Evolutionary conservation across 2,329 filamentous ascomycete genomes (phyloP).

Genomic region (Xylaria sp.): DNA sequence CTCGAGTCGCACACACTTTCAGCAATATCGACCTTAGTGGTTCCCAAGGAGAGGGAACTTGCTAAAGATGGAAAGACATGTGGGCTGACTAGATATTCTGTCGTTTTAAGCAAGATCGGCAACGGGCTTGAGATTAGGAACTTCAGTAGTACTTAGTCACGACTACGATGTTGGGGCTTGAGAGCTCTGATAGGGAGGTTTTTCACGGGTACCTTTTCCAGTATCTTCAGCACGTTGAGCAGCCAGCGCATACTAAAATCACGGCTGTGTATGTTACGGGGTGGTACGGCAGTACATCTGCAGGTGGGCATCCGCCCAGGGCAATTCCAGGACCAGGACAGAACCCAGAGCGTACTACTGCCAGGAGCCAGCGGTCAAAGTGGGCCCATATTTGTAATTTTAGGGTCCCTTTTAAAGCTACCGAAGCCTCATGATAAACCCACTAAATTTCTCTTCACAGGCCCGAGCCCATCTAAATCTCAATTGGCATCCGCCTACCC

Average conservation of each 20-base stretch:
- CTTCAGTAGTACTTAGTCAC: background rate
- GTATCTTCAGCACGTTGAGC: too few species aligned
- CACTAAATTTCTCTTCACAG: slow-evolving; percentile 47
- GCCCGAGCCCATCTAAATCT: slow-evolving; percentile 34
- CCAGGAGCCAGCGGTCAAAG: slow-evolving; percentile 8
- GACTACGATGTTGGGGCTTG: background rate
- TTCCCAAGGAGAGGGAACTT: slow-evolving; percentile 26
- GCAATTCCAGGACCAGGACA: background rate
- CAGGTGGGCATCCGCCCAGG: background rate
- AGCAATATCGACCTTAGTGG: too few species aligned
- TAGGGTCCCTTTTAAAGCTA: slow-evolving; percentile 21
- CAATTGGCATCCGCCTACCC: slow-evolving; percentile 21
- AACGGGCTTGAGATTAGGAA: background rate
- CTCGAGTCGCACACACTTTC: background rate
- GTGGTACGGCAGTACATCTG: slow-evolving; percentile 8
- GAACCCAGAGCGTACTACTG: background rate
- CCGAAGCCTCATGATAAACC: slow-evolving; percentile 32
- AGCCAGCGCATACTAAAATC: background rate
- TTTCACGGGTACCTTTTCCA: background rate
- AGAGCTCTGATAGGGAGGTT: background rate
- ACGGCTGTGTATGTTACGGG: slow-evolving; percentile 3
- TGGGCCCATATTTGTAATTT: slow-evolving; percentile 35
- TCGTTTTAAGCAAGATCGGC: slow-evolving; percentile 27
- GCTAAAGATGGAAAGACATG: slow-evolving; percentile 18
- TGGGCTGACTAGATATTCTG: slow-evolving; percentile 6